Conservation (phyloP, 139 green algal genomes). For the Chlamydomonas incerta region DNA sequence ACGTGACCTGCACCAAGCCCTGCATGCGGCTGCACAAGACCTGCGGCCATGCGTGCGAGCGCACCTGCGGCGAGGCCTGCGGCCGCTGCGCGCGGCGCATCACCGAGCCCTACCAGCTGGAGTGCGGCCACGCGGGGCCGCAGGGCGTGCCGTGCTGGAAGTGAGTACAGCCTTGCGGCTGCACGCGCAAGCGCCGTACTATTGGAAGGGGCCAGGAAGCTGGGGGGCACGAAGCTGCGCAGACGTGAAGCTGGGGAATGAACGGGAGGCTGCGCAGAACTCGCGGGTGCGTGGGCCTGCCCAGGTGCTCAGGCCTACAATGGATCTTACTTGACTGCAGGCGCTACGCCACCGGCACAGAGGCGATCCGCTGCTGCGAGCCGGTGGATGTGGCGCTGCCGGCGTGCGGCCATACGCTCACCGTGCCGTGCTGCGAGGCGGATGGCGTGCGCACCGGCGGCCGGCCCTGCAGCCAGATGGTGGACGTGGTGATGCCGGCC, state of each 20-base stretch:
- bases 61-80: conserved; percentile 52
- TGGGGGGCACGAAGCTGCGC: background rate
- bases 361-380: conserved; percentile 8
- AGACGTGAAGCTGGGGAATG: background rate
- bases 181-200: background rate
- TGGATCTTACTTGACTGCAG: background rate
- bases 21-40: conserved; percentile 42
- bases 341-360: conserved; percentile 7
- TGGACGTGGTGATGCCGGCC: conserved; percentile 29
- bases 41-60: conserved; percentile 52
- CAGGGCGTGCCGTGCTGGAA: conserved; percentile 49
- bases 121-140: conserved; percentile 58
- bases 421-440: conserved; percentile 44
- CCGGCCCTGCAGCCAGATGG: conserved; percentile 4
- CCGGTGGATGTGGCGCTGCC: conserved; percentile 45
- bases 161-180: conserved; percentile 4
- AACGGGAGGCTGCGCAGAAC: background rate
- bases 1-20: conserved; percentile 44
- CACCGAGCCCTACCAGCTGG: conserved; percentile 38
- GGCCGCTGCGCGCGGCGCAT: conserved; percentile 36
- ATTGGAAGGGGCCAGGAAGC: background rate
- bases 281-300: background rate
- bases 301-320: background rate
- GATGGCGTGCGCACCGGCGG: background rate
- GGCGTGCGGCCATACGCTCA: conserved; percentile 50